phyloP scores from a whole-genome alignment of 2,329 filamentous ascomycete genomes.

The Fusarium pseudograminearum region DNA sequence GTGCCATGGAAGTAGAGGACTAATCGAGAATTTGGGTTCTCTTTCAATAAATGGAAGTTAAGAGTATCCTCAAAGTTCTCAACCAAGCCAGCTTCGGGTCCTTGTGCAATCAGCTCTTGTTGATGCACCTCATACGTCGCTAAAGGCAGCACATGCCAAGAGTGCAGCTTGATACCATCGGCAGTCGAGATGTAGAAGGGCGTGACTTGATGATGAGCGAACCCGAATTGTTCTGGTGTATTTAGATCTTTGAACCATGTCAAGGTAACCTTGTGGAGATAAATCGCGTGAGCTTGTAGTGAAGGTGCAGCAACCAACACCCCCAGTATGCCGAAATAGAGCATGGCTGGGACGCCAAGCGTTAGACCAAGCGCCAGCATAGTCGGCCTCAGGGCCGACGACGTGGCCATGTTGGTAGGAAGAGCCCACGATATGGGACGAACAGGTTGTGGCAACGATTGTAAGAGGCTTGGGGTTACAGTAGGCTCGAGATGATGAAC shows the following conservation, averaged over 20 bases:
- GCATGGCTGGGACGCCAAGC: constrained; percentile 23
- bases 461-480: neutral
- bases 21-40: constrained; percentile 59
- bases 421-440: too few species aligned
- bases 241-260: constrained; percentile 66
- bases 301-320: constrained; percentile 33
- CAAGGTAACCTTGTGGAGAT: constrained; percentile 63
- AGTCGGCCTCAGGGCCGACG: constrained; percentile 20
- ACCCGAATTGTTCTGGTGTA: constrained; percentile 75
- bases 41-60: constrained; percentile 58
- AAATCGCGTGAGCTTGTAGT: constrained; percentile 53
- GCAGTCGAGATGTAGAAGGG: constrained; percentile 74
- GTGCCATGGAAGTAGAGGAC: constrained; percentile 68
- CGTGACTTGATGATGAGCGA: constrained; percentile 76
- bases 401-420: neutral
- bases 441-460: too few species aligned
- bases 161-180: constrained; percentile 74
- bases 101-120: constrained; percentile 49
- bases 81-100: constrained; percentile 9
- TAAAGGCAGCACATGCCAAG: constrained; percentile 78
- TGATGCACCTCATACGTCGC: constrained; percentile 62
- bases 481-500: neutral
- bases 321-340: constrained; percentile 34
- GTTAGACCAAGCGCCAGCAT: constrained; percentile 35
- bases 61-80: constrained; percentile 39